Evolutionary conservation across 768 basidiomycete species (phyloP).

Genomic region (Pleurotus eryngii): DNA sequence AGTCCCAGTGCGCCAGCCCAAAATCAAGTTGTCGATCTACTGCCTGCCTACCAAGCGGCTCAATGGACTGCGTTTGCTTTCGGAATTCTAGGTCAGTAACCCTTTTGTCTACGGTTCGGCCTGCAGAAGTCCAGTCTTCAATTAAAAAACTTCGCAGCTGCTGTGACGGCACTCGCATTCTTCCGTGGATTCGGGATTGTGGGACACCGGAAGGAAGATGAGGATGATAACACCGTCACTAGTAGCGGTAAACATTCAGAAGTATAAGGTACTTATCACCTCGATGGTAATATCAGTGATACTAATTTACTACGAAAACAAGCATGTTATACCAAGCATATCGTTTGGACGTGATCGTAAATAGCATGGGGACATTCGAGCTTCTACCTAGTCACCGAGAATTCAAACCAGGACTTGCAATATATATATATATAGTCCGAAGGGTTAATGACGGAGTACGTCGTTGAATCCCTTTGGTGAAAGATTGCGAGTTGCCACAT

Average conservation of each 20-base stretch:
- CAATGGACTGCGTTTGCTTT: slow-evolving; percentile 10
- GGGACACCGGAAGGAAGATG: neutral
- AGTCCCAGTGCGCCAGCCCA: slow-evolving; percentile 12
- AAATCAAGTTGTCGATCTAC: slow-evolving; percentile 21
- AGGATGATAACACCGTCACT: neutral
- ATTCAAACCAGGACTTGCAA: no score
- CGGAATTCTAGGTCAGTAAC: slow-evolving; percentile 30
- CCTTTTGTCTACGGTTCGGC: neutral
- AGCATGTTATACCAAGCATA: no score
- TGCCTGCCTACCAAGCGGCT: neutral
- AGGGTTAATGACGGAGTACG: no score
- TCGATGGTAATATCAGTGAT: no score
- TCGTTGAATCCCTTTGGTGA: no score
- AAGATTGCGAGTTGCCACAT: no score
- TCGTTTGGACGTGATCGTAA: no score
- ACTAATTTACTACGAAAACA: no score
- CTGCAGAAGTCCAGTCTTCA: neutral
- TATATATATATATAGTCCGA: no score
- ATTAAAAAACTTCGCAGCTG: slow-evolving; percentile 15
- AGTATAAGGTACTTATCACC: no score
- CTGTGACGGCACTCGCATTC: neutral
- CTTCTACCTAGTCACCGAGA: no score
- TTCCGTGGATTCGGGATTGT: neutral
- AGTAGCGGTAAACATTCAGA: neutral
- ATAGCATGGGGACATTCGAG: no score